Evolutionary conservation across 1,284 basidiomycete genomes (phyloP), one percentile per base, ranked within the genome.

Genomic region (Rhizoctonia solani): DNA sequence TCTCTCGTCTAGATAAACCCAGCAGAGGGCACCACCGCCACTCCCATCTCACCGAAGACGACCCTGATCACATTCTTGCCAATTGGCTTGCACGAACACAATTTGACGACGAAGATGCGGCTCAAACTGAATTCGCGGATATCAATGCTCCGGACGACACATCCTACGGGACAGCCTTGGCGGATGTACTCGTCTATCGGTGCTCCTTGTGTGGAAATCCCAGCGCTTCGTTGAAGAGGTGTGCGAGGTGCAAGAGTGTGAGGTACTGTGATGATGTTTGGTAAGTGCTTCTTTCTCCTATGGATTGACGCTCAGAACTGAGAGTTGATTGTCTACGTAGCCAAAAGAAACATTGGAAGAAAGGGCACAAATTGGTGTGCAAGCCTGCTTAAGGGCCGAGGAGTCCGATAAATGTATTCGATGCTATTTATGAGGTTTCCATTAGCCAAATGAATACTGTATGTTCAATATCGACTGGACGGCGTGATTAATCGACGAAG

Each of bases 151-250:
- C 39, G 27, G 52, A 19, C 27, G 42, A 53, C 3, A 46, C 30
- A 53, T 6, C 21, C 29, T 6, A 47, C 65, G n/a, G 46, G 19
- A 67, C 53, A 1, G 34, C 27, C 37, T 53, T 42, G 6, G 32
- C 46, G 23, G 65, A 67, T 27, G 44, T 55, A 2, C 16, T 49
- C 13, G 11, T 67, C 44, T 67, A 67, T 56, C 65, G 65, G 14
- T 67, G 65, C 27, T 67, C 65, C 21, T 32, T 55, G 32, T 67
- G 65, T 29, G 54, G 54, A 8, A 67, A 67, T 23, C 65, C 65
- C 21, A 67, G 65, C 25, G 65, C 65, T 16, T 55, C 54, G 16
- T 42, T 67, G 53, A 67, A 42, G 30, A 46, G 37, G 46, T 67
- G 65, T 30, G 54, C 47, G 16, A 37, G 65, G 21, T 67, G 65